Percentiles rank a stretch among this genome's conserved stretches.
These are phyloP conservation scores for Triangularia verruculosa DNA, from an alignment of 2,329 filamentous ascomycete genomes.

Conservation along the genomic window DNA sequence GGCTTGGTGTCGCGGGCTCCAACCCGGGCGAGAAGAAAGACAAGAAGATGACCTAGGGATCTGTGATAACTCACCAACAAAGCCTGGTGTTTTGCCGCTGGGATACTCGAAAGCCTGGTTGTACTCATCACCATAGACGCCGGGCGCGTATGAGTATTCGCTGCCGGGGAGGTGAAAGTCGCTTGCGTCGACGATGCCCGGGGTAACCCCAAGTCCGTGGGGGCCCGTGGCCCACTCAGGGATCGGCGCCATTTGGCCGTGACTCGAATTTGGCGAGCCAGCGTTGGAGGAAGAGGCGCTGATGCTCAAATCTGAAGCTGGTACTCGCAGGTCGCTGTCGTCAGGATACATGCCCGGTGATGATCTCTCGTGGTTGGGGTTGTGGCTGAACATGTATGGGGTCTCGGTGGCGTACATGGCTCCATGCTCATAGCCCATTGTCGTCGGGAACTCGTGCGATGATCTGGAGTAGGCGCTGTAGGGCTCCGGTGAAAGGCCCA, in stretches of 20 bases:
- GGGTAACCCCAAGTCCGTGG: conserved; percentile 57
- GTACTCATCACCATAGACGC: conserved; percentile 41
- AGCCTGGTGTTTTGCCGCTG: conserved; percentile 45
- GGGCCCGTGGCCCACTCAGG: conserved; percentile 55
- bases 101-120: conserved; percentile 44
- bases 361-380: conserved; percentile 39
- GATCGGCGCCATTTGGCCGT: conserved; percentile 54
- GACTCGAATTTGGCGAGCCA: conserved; percentile 63
- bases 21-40: conserved; percentile 8
- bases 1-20: conserved; percentile 6
- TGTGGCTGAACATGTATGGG: conserved; percentile 38
- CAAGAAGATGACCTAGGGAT: conserved; percentile 34
- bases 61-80: conserved; percentile 54
- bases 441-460: conserved; percentile 39
- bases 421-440: conserved; percentile 41
- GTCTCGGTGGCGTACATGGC: conserved; percentile 45
- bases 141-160: conserved; percentile 54
- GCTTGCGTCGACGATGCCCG: conserved; percentile 59
- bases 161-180: conserved; percentile 51
- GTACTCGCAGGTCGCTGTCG: conserved; percentile 48
- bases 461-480: conserved; percentile 41
- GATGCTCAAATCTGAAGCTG: conserved; percentile 59
- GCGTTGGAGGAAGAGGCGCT: conserved; percentile 65
- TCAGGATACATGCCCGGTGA: conserved; percentile 48
- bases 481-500: conserved; percentile 46